These are phyloP conservation scores for Saccharomycopsis crataegensis DNA, from an alignment of 1,139 yeast species.

Conservation along the genomic window DNA sequence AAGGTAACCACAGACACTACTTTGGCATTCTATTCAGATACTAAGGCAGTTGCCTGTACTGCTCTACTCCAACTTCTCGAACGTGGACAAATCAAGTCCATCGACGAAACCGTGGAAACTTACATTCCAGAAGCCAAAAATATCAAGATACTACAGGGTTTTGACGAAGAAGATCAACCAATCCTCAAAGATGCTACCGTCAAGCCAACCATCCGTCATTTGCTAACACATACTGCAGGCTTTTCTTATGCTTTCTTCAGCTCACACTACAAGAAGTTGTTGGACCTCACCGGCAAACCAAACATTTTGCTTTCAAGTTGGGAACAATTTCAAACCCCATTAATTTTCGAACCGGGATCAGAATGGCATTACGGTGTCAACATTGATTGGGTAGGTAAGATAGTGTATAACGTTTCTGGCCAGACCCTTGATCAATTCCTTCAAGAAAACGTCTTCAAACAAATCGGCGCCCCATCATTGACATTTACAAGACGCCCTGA, in stretches of 20 bases:
- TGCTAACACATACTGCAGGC: conserved; percentile 47
- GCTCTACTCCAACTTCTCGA: conserved; percentile 41
- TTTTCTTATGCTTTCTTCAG: conserved; percentile 41
- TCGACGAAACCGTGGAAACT: conserved; percentile 18
- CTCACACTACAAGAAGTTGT: conserved; percentile 22
- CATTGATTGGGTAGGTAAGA: conserved; percentile 47
- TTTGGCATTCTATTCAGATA: conserved; percentile 37
- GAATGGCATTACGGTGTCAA: conserved; percentile 45
- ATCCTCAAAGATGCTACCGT: conserved; percentile 31
- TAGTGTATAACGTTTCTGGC: conserved; percentile 39
- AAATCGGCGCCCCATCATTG: conserved; percentile 31
- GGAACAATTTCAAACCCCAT: conserved; percentile 30
- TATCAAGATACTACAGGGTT: conserved; percentile 16
- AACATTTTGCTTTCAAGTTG: conserved; percentile 28
- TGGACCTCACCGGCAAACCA: conserved; percentile 23
- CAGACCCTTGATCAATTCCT: conserved; percentile 36
- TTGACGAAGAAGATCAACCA: conserved; percentile 29
- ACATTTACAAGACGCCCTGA: conserved; percentile 21
- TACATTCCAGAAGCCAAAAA: conserved; percentile 20
- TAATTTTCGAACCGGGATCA: conserved; percentile 47
- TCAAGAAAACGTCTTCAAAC: conserved; percentile 35
- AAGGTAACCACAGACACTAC: conserved; percentile 27
- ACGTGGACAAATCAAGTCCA: conserved; percentile 31
- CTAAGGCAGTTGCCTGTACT: conserved; percentile 41
- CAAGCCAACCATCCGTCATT: conserved; percentile 40